Evolutionary conservation across 495 filamentous ascomycete genomes (phyloP).

Genomic region (Xylaria grammica): DNA sequence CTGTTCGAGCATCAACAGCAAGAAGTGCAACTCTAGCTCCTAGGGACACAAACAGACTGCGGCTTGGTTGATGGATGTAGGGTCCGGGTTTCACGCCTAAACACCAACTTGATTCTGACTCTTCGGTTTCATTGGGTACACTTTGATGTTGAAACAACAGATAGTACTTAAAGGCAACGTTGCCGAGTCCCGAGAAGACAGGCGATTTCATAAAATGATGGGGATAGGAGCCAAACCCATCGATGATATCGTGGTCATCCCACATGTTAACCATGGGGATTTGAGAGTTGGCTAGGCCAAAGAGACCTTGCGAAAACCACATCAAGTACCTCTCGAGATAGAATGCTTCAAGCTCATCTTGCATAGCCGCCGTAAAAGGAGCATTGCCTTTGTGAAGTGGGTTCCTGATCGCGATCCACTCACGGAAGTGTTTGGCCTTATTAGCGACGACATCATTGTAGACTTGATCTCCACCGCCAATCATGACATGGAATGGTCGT

Average conservation of each 20-base stretch:
- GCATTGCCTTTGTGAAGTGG: constrained; percentile 75
- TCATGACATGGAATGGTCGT: constrained; percentile 96
- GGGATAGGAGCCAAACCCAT: constrained; percentile 93
- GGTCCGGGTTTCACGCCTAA: constrained; percentile 80
- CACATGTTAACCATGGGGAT: constrained; percentile 99
- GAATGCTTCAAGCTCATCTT: constrained; percentile 82
- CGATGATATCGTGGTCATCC: constrained; percentile 98
- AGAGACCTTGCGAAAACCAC: constrained; percentile 97
- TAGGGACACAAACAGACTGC: constrained; percentile 84
- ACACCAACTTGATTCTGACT: constrained; percentile 89
- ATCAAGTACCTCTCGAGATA: constrained; percentile 83
- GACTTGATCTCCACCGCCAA: constrained; percentile 95
- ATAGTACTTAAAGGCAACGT: constrained; percentile 96
- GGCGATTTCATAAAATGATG: constrained; percentile 90
- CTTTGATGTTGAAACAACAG: constrained; percentile 98
- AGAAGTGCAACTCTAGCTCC: constrained; percentile 81
- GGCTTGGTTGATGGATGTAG: constrained; percentile 84
- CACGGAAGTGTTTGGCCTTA: constrained; percentile 73
- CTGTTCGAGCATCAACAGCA: constrained; percentile 89
- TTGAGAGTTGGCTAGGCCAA: constrained; percentile 87
- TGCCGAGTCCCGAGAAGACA: constrained; percentile 87
- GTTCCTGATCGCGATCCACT: constrained; percentile 85
- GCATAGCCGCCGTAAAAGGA: constrained; percentile 75
- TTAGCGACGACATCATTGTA: constrained; percentile 87
- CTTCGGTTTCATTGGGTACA: constrained; percentile 74